A percentile compares a stretch with the other conserved stretches of the same genome.
Conservation (phyloP, 345 rosid species). For the Moricandia moricandioides region DNA sequence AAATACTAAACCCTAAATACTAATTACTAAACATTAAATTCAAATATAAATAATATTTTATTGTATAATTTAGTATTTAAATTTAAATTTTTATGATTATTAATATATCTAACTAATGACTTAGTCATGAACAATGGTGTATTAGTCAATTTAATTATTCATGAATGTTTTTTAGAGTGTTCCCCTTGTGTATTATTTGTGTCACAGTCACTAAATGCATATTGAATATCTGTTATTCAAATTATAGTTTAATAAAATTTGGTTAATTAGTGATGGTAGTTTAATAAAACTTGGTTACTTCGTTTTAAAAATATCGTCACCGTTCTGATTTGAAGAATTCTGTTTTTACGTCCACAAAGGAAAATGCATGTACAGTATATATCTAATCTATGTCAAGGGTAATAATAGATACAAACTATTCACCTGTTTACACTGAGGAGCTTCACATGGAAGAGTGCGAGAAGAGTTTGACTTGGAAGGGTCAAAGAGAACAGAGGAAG, state of each 20-base stretch:
- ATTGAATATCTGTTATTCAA: background rate
- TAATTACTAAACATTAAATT: no score
- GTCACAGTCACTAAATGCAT: background rate
- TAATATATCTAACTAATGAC: no score
- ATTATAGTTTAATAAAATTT: background rate
- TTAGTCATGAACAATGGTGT: no score
- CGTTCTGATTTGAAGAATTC: background rate
- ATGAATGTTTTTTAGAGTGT: no score
- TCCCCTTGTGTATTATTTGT: no score
- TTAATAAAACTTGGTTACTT: background rate
- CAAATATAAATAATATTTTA: no score
- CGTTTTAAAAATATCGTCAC: background rate
- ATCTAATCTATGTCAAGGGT: background rate
- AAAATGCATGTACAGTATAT: background rate
- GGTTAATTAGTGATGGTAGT: no score
- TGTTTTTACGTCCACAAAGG: background rate
- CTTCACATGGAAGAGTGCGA: conserved; percentile 53
- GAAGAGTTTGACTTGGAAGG: conserved; percentile 55
- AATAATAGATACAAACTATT: background rate
- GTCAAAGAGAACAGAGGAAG: conserved; percentile 52
- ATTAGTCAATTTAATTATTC: no score
- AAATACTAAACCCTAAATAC: no score
- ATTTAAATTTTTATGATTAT: no score
- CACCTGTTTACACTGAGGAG: conserved; percentile 85
- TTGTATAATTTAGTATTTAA: no score